Evolutionary conservation across 2,329 filamentous ascomycete genomes (phyloP).

Genomic region (Fusarium nelsonii): DNA sequence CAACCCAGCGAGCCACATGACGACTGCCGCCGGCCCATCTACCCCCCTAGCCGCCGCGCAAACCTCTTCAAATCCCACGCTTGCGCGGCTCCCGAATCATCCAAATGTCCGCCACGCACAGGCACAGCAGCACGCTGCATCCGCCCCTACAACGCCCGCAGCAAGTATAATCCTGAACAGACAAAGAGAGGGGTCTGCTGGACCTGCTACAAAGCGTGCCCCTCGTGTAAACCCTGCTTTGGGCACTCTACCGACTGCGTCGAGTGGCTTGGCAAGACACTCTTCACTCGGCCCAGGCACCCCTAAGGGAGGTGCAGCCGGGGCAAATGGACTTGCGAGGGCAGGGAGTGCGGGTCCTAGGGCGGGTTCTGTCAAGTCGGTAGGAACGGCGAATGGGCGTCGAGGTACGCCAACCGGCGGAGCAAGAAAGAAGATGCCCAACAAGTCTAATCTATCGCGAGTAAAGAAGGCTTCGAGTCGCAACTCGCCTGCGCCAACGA

Average conservation of each 20-base stretch:
- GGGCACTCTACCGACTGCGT: constrained; percentile 62
- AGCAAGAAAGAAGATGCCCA: constrained; percentile 63
- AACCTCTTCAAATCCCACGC: constrained; percentile 56
- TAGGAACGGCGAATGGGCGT: constrained; percentile 55
- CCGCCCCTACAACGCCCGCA: constrained; percentile 71
- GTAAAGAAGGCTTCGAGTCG: constrained; percentile 70
- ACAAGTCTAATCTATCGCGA: constrained; percentile 72
- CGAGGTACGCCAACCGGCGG: constrained; percentile 62
- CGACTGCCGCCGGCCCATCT: constrained; percentile 44
- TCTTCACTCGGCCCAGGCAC: constrained; percentile 73
- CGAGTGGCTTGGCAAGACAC: constrained; percentile 71
- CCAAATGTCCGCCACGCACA: constrained; percentile 64
- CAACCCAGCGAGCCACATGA: constrained; percentile 57
- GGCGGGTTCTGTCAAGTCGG: constrained; percentile 61
- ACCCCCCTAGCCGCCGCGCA: constrained; percentile 46
- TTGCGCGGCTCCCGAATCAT: constrained; percentile 58
- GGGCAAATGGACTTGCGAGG: constrained; percentile 55
- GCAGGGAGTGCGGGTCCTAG: constrained; percentile 73
- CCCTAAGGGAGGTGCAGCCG: constrained; percentile 60
- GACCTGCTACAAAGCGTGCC: constrained; percentile 68
- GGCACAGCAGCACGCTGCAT: constrained; percentile 64
- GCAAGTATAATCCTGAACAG: constrained; percentile 70
- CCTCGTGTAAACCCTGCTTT: constrained; percentile 63
- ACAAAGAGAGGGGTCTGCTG: constrained; percentile 70
- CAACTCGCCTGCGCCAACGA: constrained; percentile 72